These are phyloP conservation scores for Rhodomyrtus psidioides DNA, from an alignment of 441 rosid species.

Conservation along the genomic window DNA sequence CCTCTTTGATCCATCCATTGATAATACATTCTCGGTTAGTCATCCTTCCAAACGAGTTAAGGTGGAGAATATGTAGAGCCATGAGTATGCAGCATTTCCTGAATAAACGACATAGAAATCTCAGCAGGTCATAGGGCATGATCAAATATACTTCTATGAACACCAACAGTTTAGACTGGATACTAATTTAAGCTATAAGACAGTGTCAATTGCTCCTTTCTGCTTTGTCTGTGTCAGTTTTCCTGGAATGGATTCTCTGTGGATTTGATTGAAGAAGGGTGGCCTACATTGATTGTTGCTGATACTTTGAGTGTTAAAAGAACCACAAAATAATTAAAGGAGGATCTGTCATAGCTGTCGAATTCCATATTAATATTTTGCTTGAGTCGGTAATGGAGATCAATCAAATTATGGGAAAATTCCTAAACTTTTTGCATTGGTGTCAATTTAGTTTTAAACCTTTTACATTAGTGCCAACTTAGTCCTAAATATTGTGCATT, in stretches of 20 bases:
- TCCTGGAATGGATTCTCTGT: not conserved
- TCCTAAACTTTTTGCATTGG: too few species aligned
- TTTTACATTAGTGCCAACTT: too few species aligned
- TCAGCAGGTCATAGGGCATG: not conserved
- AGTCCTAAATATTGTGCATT: too few species aligned
- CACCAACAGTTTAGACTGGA: not conserved
- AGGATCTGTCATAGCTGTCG: not conserved
- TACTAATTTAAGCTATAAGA: not conserved
- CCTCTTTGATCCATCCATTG: not conserved
- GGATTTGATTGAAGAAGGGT: not conserved
- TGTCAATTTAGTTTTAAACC: too few species aligned
- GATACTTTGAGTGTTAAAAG: not conserved
- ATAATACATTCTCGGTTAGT: not conserved
- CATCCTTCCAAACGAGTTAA: not conserved
- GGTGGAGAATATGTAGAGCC: not conserved
- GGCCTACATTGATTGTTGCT: not conserved
- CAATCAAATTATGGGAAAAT: too few species aligned
- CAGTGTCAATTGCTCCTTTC: not conserved
- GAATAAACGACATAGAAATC: not conserved
- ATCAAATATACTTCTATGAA: not conserved
- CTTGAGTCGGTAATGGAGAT: not conserved
- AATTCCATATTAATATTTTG: not conserved
- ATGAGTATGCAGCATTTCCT: not conserved
- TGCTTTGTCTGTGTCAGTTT: not conserved
- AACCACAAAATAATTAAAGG: not conserved